Evolutionary conservation across 345 rosid species (phyloP).

Genomic region (Mangifera indica): DNA sequence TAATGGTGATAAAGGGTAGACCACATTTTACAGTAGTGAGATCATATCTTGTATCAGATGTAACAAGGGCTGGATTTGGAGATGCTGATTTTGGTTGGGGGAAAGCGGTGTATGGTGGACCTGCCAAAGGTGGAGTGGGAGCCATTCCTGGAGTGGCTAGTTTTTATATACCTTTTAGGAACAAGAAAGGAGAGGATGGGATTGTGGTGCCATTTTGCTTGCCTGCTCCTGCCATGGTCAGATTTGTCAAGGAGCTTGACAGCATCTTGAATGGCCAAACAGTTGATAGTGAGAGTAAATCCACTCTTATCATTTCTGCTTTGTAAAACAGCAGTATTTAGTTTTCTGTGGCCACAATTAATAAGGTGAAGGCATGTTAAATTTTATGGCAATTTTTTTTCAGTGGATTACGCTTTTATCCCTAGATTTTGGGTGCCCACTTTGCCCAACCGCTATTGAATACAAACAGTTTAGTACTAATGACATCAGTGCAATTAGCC

Average conservation of each 20-base stretch:
- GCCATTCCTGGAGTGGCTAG: conserved; percentile 42
- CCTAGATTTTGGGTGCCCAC: no score
- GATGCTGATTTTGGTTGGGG: conserved; percentile 58
- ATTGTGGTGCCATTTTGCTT: conserved; percentile 45
- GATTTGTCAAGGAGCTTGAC: conserved; percentile 42
- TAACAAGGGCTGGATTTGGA: conserved; percentile 36
- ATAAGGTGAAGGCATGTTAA: no score
- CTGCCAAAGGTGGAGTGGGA: conserved; percentile 40
- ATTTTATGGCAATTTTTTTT: no score
- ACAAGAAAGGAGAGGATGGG: conserved; percentile 40
- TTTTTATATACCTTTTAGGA: conserved; percentile 29
- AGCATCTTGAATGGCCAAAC: conserved; percentile 21
- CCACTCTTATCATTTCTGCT: conserved; percentile 19
- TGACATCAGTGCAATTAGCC: no score
- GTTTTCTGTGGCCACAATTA: no score
- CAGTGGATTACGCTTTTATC: no score
- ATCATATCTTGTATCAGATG: conserved; percentile 38
- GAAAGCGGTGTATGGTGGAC: conserved; percentile 47
- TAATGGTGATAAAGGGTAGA: conserved; percentile 46
- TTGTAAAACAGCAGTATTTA: conserved; percentile 2
- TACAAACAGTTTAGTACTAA: no score
- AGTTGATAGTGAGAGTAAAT: background rate
- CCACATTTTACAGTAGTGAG: conserved; percentile 37
- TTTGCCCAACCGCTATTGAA: no score
- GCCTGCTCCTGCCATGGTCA: conserved; percentile 44